Evolutionary conservation across 495 filamentous ascomycete genomes (phyloP).

Genomic region (Xylaria palmicola): DNA sequence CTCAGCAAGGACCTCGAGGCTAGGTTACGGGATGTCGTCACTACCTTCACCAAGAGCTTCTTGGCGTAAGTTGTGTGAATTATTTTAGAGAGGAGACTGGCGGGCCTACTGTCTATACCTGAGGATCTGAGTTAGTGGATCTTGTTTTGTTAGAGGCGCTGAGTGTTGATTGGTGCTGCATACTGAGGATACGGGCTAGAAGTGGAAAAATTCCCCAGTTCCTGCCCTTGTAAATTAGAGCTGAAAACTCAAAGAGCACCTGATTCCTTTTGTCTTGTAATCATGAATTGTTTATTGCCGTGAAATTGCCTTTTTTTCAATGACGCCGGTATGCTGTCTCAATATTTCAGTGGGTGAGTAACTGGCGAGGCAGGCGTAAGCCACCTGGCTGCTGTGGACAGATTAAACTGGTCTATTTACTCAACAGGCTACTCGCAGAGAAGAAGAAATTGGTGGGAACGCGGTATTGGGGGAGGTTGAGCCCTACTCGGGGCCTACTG

Average conservation of each 20-base stretch:
- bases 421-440: too few species aligned
- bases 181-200: constrained; percentile 40
- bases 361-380: too few species aligned
- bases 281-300: background rate
- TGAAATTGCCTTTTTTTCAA: background rate
- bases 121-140: constrained; percentile 31
- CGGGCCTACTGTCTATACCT: constrained; percentile 51
- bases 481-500: too few species aligned
- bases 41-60: constrained; percentile 92
- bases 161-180: constrained; percentile 40
- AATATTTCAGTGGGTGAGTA: too few species aligned
- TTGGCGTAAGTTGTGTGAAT: constrained; percentile 43
- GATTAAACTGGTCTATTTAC: too few species aligned
- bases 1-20: constrained; percentile 93
- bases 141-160: constrained; percentile 45
- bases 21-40: constrained; percentile 76
- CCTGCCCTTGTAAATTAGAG: constrained; percentile 48
- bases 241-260: constrained; percentile 44
- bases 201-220: constrained; percentile 37
- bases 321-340: background rate
- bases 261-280: constrained; percentile 47
- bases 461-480: too few species aligned
- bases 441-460: too few species aligned
- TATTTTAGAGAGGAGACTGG: constrained; percentile 30
- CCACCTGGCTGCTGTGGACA: too few species aligned